phyloP scores from a whole-genome alignment of 306 rosid genomes.

The Lupinus albus region DNA sequence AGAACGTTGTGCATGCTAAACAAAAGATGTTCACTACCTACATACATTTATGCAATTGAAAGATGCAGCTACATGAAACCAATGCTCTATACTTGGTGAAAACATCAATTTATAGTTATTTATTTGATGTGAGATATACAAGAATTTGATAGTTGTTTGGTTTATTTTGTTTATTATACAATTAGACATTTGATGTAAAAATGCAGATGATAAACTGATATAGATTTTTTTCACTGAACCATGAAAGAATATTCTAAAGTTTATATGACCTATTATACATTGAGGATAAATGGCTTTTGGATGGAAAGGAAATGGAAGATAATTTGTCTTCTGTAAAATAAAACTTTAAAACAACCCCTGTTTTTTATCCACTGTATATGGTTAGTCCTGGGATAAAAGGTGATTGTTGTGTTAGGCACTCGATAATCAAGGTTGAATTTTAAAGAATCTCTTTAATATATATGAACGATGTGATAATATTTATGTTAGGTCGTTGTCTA shows the following conservation, averaged over 20 bases:
- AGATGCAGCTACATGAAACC: constrained; percentile 29
- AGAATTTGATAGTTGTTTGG: constrained; percentile 1
- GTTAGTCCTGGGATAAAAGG: too few relatives aligned
- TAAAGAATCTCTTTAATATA: too few relatives aligned
- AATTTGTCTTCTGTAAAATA: too few relatives aligned
- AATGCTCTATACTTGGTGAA: constrained; percentile 21
- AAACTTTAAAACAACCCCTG: too few relatives aligned
- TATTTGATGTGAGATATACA: constrained; percentile 26
- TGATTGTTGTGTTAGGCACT: too few relatives aligned
- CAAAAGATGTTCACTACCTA: constrained; percentile 33
- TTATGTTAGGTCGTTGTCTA: too few relatives aligned
- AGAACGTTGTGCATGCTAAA: constrained; percentile 83
- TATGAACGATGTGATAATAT: too few relatives aligned
- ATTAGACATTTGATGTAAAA: constrained; percentile 33
- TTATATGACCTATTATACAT: background rate
- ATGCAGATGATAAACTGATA: constrained; percentile 22
- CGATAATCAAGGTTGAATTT: too few relatives aligned
- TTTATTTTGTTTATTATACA: constrained; percentile 21
- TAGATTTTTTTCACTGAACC: background rate
- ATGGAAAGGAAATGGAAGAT: background rate
- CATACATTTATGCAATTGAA: too few relatives aligned
- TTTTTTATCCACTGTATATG: too few relatives aligned
- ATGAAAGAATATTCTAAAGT: background rate
- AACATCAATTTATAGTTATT: constrained; percentile 26
- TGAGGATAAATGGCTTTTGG: background rate